Conservation (phyloP, 2,329 filamentous ascomycete species). For the Exserohilum turcica region DNA sequence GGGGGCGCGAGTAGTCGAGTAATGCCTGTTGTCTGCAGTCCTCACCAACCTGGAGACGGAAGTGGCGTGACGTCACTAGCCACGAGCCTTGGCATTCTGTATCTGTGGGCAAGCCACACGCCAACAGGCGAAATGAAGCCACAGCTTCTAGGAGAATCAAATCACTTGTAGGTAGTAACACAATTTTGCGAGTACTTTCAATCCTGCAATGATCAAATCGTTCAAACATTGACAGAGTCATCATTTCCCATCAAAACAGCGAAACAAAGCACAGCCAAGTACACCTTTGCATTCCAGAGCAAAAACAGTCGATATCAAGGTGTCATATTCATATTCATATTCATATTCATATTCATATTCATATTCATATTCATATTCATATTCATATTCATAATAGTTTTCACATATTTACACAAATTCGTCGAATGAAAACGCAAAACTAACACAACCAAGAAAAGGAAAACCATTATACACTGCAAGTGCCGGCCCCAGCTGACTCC, state of each 20-base stretch:
- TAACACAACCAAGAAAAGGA: no score
- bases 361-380: neutral
- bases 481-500: constrained; percentile 41
- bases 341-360: no score
- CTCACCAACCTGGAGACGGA: constrained; percentile 1
- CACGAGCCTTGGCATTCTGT: constrained; percentile 11
- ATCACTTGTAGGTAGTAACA: neutral
- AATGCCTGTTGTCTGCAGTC: constrained; percentile 5
- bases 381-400: constrained; percentile 9
- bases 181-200: no score
- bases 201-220: no score
- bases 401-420: constrained; percentile 30
- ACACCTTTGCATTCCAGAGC: no score
- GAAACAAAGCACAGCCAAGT: no score
- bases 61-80: constrained; percentile 15
- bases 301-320: no score
- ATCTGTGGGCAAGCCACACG: neutral
- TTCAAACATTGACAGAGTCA: neutral
- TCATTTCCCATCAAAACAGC: neutral
- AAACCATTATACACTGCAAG: constrained; percentile 37
- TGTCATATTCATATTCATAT: no score
- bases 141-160: neutral
- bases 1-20: neutral
- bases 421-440: constrained; percentile 15
- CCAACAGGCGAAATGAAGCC: constrained; percentile 1